Evolutionary conservation across 441 rosid species (phyloP), one percentile per base, ranked within the genome.

Genomic region (Cnidoscolus chayamansa): DNA sequence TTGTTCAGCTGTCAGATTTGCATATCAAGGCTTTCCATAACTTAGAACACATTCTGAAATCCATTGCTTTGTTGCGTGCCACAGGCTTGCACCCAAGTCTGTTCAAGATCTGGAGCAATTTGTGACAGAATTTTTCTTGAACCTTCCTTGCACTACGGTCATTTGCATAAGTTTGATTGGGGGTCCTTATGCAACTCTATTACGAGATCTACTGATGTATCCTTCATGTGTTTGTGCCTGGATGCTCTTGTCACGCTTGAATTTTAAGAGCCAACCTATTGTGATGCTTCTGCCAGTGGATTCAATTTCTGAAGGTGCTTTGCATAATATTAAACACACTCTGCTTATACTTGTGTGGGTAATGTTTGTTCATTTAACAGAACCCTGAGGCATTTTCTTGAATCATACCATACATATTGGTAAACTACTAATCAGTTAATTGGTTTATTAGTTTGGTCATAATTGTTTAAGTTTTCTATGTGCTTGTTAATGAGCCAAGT

Each of bases 41-140:
- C 67, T 70, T 49, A 58, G 25, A 48, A 54, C 61, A 50, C 54
- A 15, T 35, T 76, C 51, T 30, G 20, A 62, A 63, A 19, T 69
- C 6, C 79, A 11, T 80, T 71, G 57, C 35, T 77, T 78, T 73
- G 17, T 55, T 67, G 58, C 68, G 11, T 70, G 81, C 67, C 81
- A 84, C 85, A 95, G 99, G 83, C 88, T 88, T 86, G 93, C 89
- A 77, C 94, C 94, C 45, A 86, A 84, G 20, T 85, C 89, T 64
- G 73, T 86, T 76, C 76, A 83, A 79, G 90, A 86, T 76, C 86
- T 96, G 84, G 90, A 87, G 75, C 78, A 84, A 64, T 86, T 85
- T 78, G 93, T 87, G 47, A 77, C 71, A 65, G 81, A 83, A 8
- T 91, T 91, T 82, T 90, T 84, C 79, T 73, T 16, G 58, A 74